A percentile compares a stretch with the other conserved stretches of the same genome.
Conservation (phyloP, 805 yeast genomes). For the Saturnispora sekii region DNA sequence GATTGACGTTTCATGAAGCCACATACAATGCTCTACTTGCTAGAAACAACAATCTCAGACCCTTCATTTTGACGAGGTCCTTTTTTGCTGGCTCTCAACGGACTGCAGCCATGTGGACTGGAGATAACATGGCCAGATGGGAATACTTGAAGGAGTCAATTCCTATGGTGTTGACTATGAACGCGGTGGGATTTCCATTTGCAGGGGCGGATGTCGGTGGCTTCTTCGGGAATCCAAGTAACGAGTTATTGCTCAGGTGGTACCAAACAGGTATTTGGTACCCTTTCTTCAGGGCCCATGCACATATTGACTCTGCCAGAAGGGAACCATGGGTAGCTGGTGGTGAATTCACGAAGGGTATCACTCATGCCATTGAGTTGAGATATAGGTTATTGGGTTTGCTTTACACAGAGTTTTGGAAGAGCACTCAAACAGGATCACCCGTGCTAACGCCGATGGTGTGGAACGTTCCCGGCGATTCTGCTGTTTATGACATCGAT, state of each 20-base stretch:
- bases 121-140: conserved; percentile 94
- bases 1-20: conserved; percentile 69
- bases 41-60: conserved; percentile 51
- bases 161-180: conserved; percentile 80
- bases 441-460: conserved; percentile 68
- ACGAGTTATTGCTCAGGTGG: conserved; percentile 83
- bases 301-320: conserved; percentile 87
- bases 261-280: conserved; percentile 94
- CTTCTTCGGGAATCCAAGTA: conserved; percentile 80
- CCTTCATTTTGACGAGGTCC: conserved; percentile 80
- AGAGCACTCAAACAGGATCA: conserved; percentile 47
- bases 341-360: conserved; percentile 57
- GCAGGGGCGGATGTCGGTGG: conserved; percentile 98
- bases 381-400: conserved; percentile 74
- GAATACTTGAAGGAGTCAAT: conserved; percentile 68
- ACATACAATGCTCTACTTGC: conserved; percentile 57
- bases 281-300: conserved; percentile 95
- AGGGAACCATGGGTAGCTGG: conserved; percentile 88
- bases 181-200: conserved; percentile 81
- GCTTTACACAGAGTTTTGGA: conserved; percentile 69
- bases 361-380: conserved; percentile 60
- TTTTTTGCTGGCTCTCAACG: conserved; percentile 89
- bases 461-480: conserved; percentile 42
- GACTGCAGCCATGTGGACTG: conserved; percentile 94
- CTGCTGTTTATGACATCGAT: conserved; percentile 49